Evolutionary conservation across 2,329 filamentous ascomycete genomes (phyloP).

Genomic region (Xylaria sp.): DNA sequence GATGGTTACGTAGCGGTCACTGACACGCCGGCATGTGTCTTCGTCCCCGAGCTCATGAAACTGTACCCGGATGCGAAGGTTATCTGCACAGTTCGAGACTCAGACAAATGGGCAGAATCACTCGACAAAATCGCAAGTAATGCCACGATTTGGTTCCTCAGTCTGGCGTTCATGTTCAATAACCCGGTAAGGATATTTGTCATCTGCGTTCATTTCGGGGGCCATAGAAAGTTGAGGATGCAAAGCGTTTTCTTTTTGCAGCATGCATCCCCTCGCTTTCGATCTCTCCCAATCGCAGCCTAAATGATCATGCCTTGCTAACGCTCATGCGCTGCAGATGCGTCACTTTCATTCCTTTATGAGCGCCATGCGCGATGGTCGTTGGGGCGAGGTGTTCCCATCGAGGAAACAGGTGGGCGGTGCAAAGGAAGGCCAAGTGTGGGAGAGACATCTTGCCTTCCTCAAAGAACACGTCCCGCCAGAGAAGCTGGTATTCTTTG

Average conservation of each 20-base stretch:
- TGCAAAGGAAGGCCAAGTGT: constrained; percentile 15
- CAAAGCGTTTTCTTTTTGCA: background rate
- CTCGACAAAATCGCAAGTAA: constrained; percentile 21
- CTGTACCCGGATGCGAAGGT: constrained; percentile 30
- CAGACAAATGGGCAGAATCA: constrained; percentile 27
- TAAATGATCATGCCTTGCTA: background rate
- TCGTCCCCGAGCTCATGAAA: constrained; percentile 28
- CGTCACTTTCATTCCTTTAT: constrained; percentile 21
- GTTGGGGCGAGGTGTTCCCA: constrained; percentile 24
- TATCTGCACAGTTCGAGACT: constrained; percentile 28
- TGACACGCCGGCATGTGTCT: constrained; percentile 25
- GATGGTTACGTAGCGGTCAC: constrained; percentile 30
- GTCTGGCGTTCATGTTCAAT: constrained; percentile 17
- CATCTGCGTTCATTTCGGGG: background rate
- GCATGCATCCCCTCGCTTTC: background rate
- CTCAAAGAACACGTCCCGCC: constrained; percentile 22
- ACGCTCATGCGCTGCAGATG: constrained; percentile 12
- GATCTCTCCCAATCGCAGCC: background rate
- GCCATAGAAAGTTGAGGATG: background rate
- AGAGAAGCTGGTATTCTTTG: constrained; percentile 25
- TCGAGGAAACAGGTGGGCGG: constrained; percentile 9
- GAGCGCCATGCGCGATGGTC: constrained; percentile 16
- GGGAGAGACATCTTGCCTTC: constrained; percentile 24
- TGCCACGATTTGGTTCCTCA: constrained; percentile 22
- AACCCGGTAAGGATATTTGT: constrained; percentile 9